Base-by-base conservation (phyloP, 352 stramenopile genomes). In the Phytophthora quininea region DNA sequence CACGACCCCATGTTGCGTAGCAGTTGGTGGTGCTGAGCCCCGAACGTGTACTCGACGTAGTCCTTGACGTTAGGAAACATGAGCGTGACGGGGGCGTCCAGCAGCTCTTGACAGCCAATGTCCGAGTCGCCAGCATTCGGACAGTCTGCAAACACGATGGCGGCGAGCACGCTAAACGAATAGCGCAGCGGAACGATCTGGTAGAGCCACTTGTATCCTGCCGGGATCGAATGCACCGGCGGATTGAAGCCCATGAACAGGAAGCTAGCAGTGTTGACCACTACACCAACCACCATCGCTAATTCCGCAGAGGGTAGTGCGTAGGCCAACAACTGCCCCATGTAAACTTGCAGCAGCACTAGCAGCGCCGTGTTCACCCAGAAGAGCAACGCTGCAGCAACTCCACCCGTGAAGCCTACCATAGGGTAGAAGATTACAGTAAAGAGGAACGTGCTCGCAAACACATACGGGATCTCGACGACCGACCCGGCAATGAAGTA, bases 241-340 rank as follows among this genome's bases (percentile, higher is more conserved):
- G 83, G 83, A 54, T 89, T 90, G 73, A 85, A 91, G 35, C 86
- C 88, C 73, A 86, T 86, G 69, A 92, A 91, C 9, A 92, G 69
- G 63, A 93, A 82, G 65, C 89, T 90, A 58, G 92, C 75, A 50
- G 80, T 79, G 56, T 89, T 87, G 32, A 92, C 46, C 10, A 88
- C 65, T 30, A 82, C 64, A 35, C 73, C 76, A 9, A 81, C 56
- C 31, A 86, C 69, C 62, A 73, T 80, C 3, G 78, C 78, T 9
- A 84, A 35, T 35, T 86, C 78, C n/a, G 66, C 64, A 12, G 53
- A 74, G 11, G 78, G 78, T 4, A 84, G 59, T 37, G 70, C 76
- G 43, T 77, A 84, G 4, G 67, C 61, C 19, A 84, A 45, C 29
- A 86, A 59, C 54, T 86, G 75, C 15, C 78, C 78, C 55, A 75